Base-by-base conservation (phyloP, 169 alveolate genomes). In the Ichthyophthirius multifiliis region DNA sequence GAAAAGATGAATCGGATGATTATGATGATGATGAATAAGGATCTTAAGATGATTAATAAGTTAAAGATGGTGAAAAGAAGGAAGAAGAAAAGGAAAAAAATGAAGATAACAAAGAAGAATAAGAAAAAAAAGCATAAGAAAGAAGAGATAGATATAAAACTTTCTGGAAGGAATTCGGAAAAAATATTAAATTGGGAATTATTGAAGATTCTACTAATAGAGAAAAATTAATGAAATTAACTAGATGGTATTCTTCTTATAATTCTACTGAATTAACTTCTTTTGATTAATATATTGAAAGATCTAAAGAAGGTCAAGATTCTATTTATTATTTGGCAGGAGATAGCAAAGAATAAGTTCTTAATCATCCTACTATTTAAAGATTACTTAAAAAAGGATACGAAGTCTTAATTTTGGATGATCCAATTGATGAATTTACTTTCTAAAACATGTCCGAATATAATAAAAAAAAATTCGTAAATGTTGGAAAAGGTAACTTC, bases 341-440 rank as follows among this genome's bases (percentile, higher is more conserved):
- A 64, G 99, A 97, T 74, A 90, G 90, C 79, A 90, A 91, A 73
- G 96, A 94, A 74, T 87, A 98, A 0, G 95, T 97, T 32, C 89
- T 89, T 62, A 96, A 95, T 64, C 95, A 98, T 0, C 99, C 99
- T n/a, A 90, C 98, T 27, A 85, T 97, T 64, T 97, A 97, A 92
- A 96, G 93, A 88, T 84, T 96, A 63, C 86, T 91, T 71, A 95
- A 94, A 79, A 86, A 94, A 47, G 98, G 97, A 39, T 96, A 94
- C 83, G 99, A 98, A 90, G 99, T 98, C 2, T 46, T 98, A 39
- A 89, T 95, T 43, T 91, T 98, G 13, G 94, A 96, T 44, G 99
- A 98, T 75, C 99, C 99, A 10, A 93, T 98, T 65, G 99, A 98
- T 84, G 99, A 98, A 92, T 98, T 96, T 90, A 94, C 98, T 76